Percentiles rank a stretch among this genome's conserved stretches.
Conservation (phyloP, 441 rosid genomes). For the Metrosideros polymorpha region DNA sequence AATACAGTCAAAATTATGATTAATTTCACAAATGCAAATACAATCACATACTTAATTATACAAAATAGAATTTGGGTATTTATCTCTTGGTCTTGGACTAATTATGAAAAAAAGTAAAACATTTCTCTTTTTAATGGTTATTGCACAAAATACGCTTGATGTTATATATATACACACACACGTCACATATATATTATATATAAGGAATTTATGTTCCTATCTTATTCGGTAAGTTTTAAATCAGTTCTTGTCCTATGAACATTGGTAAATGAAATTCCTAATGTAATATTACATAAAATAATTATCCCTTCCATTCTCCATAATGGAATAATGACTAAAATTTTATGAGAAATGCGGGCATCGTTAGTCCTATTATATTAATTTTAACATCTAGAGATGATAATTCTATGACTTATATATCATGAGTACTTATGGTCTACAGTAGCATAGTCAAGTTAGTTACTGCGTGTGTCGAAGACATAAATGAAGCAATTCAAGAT, state of each 20-base stretch:
- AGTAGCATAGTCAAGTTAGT: neutral
- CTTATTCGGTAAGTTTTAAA: neutral
- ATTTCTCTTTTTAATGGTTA: neutral
- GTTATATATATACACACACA: too few species aligned
- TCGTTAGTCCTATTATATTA: neutral
- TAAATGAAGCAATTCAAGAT: neutral
- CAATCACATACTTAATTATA: too few species aligned
- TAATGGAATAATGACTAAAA: neutral
- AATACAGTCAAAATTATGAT: neutral
- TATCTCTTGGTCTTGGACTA: too few species aligned
- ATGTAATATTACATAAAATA: too few species aligned
- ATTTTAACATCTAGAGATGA: neutral
- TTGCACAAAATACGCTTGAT: neutral
- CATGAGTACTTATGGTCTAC: neutral
- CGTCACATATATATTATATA: fast-evolving
- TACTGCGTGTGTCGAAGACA: neutral
- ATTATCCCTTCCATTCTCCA: neutral
- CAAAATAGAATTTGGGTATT: neutral
- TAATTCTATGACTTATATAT: neutral
- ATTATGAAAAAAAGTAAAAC: too few species aligned
- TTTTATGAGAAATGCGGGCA: neutral
- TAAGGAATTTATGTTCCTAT: neutral
- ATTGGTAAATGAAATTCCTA: neutral
- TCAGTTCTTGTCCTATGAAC: neutral
- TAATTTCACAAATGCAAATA: neutral